Conservation (phyloP, 805 yeast species). For the Suhomyces kilbournensis region DNA sequence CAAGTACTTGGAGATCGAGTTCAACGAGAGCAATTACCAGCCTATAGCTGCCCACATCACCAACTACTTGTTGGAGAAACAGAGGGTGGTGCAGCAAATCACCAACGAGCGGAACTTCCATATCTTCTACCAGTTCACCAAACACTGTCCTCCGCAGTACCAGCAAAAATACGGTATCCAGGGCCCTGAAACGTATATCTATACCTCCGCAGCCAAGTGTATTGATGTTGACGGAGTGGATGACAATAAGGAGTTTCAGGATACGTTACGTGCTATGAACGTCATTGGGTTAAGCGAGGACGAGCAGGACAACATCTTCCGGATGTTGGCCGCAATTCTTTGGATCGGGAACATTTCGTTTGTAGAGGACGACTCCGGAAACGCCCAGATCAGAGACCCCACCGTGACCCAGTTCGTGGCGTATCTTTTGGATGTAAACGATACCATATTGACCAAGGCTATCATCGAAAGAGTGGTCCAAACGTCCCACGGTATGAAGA, state of each 20-base stretch:
- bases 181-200: slow-evolving; percentile 86
- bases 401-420: slow-evolving; percentile 96
- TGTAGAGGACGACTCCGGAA: slow-evolving; percentile 81
- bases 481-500: slow-evolving; percentile 81
- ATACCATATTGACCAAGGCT: slow-evolving; percentile 61
- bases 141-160: slow-evolving; percentile 81
- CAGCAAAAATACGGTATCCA: slow-evolving; percentile 87
- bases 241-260: slow-evolving; percentile 74
- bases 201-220: slow-evolving; percentile 85
- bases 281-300: slow-evolving; percentile 76
- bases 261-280: slow-evolving; percentile 81
- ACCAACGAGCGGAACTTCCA: slow-evolving; percentile 93
- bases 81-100: slow-evolving; percentile 94
- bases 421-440: slow-evolving; percentile 78
- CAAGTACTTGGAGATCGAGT: slow-evolving; percentile 86
- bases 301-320: slow-evolving; percentile 89
- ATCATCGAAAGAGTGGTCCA: slow-evolving; percentile 81
- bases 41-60: slow-evolving; percentile 96
- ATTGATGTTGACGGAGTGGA: slow-evolving; percentile 83
- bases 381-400: slow-evolving; percentile 75
- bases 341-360: slow-evolving; percentile 96
- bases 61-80: slow-evolving; percentile 89
- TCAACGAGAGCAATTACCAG: slow-evolving; percentile 67
- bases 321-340: slow-evolving; percentile 76
- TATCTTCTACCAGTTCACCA: slow-evolving; percentile 93